Percentiles rank a stretch among this genome's conserved stretches.
Evolutionary conservation across 2,329 filamentous ascomycete species (phyloP).

Genomic region (Dothistroma pini): DNA sequence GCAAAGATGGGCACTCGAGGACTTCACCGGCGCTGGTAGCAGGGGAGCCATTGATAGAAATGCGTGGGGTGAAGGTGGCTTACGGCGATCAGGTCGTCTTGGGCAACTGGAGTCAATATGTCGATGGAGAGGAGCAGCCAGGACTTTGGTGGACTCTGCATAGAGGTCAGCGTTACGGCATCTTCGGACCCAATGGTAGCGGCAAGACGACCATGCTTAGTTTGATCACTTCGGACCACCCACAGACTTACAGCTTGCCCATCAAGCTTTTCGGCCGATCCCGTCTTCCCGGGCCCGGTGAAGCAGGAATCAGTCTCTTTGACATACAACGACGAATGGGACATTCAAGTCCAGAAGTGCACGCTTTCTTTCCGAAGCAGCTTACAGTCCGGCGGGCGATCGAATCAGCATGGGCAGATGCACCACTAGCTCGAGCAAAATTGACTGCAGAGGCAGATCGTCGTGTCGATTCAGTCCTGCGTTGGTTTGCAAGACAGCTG

Average conservation of each 20-base stretch:
- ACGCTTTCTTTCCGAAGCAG: conserved; percentile 81
- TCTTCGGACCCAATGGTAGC: conserved; percentile 90
- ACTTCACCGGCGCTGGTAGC: conserved; percentile 29
- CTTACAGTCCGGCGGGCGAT: conserved; percentile 70
- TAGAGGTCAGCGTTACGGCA: conserved; percentile 81
- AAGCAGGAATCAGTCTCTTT: conserved; percentile 79
- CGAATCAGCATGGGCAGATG: conserved; percentile 87
- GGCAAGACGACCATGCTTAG: conserved; percentile 95
- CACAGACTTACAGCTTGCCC: conserved; percentile 85
- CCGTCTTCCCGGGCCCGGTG: conserved; percentile 68
- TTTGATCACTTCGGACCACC: conserved; percentile 91
- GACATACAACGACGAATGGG: conserved; percentile 87
- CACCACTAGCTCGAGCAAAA: conserved; percentile 68
- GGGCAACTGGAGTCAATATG: conserved; percentile 69
- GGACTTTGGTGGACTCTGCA: conserved; percentile 81
- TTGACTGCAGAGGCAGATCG: conserved; percentile 56
- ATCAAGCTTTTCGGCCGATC: conserved; percentile 81
- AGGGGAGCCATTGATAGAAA: conserved; percentile 75
- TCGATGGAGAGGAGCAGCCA: conserved; percentile 42
- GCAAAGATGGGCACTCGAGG: conserved; percentile 31
- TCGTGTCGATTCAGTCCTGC: conserved; percentile 65
- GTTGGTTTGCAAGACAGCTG: conserved; percentile 77
- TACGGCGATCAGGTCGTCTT: conserved; percentile 77
- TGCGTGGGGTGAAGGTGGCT: conserved; percentile 76
- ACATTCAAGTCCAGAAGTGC: conserved; percentile 90